Base-by-base conservation (phyloP, 2,329 filamentous ascomycete genomes). In the Penicillium corylophilum region DNA sequence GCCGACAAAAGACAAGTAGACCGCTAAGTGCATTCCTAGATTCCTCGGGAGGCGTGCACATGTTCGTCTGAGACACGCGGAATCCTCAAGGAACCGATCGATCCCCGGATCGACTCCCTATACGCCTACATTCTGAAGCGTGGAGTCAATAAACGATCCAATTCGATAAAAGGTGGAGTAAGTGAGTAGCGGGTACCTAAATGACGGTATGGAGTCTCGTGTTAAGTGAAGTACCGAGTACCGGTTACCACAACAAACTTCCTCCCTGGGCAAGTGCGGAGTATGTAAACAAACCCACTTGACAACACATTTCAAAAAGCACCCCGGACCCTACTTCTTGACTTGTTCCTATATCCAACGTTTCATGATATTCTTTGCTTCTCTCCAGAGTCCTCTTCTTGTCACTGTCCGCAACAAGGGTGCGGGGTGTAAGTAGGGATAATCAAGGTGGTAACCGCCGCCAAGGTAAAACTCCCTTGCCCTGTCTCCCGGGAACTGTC, bases 171-270 rank as follows among this genome's bases (percentile, higher is more conserved):
- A 22, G 16, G 35, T 38, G 35, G 35, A 38, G 35, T 5, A 38
- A 5, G 16, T 18, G 18, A 12, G 56, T 58, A 52, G 5, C 29
- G 5, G 48, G 49, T 59, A 59, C 50, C 33, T 48, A 8, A 15
- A 53, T 13, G 16, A 23, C 10, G 9, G n/a, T 23, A 31, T 35
- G 24, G 13, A 33, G 29, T 13, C 13, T 36, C 22, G n/a, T 20
- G 31, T 35, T 13, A 15, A 35, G 13, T 23, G 22, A 35, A 31
- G 54, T 53, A 59, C 44, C 41, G 24, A 31, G 54, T 53, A 59
- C 44, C 41, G 24, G 41, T 40, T 57, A 61, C 60, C 56, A 63
- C 48, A 60, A 61, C 59, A 63, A 63, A 62, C 57, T 59, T 59
- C 51, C 54, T 35, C 60, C 58, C 52, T 61, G 49, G 60, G 51